Percentiles rank a stretch among this genome's conserved stretches.
These are phyloP conservation scores for Trichomonas gallinae DNA, from an alignment of 208 protist species.

Conservation along the genomic window DNA sequence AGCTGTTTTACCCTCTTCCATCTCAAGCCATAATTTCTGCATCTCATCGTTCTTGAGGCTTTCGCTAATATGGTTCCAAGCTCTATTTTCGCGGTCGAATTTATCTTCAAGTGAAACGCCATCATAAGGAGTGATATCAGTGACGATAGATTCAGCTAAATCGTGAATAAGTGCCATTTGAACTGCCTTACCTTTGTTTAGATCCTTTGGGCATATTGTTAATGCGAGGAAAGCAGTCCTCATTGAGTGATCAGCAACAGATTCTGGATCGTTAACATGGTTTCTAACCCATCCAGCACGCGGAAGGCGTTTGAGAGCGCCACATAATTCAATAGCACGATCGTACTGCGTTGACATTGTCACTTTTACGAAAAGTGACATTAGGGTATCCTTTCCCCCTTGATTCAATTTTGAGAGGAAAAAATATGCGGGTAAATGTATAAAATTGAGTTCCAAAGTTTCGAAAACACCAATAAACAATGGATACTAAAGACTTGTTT, in stretches of 20 bases:
- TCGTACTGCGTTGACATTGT: constrained; percentile 16
- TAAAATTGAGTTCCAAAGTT: too few relatives aligned
- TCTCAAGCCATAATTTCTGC: neutral
- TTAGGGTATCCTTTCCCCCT: too few relatives aligned
- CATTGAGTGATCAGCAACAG: constrained; percentile 18
- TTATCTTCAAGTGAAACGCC: neutral
- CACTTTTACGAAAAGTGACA: too few relatives aligned
- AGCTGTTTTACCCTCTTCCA: neutral
- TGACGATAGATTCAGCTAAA: neutral
- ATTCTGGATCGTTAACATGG: constrained; percentile 8
- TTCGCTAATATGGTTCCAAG: neutral
- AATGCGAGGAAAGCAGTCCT: neutral
- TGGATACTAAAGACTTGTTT: too few relatives aligned
- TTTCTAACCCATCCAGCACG: neutral
- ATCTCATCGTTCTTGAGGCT: neutral
- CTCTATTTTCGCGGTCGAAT: neutral
- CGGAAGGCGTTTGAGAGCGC: neutral
- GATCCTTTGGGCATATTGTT: neutral
- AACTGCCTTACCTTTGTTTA: neutral
- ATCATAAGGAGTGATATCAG: neutral
- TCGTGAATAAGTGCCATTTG: constrained; percentile 13
- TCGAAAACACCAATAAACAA: too few relatives aligned
- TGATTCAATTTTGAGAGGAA: too few relatives aligned
- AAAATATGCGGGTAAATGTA: too few relatives aligned
- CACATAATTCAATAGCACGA: neutral